These are phyloP conservation scores for Incumbomyces lentus DNA, from an alignment of 2,329 filamentous ascomycete genomes.

Conservation along the genomic window DNA sequence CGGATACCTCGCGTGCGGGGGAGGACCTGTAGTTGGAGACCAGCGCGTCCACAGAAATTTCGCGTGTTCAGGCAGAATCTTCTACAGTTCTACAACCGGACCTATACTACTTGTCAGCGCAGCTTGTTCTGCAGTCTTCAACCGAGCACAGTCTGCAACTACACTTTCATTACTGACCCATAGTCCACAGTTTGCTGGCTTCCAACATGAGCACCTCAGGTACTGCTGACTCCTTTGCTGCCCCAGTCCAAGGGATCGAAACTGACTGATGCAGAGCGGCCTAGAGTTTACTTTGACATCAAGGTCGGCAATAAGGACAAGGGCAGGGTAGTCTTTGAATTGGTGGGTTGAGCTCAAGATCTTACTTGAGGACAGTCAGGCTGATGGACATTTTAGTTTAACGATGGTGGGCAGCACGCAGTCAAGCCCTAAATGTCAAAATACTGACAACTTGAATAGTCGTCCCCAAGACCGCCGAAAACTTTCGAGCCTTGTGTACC, in stretches of 20 bases:
- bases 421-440: conserved; percentile 1
- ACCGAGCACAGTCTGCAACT: too few relatives aligned
- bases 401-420: conserved; percentile 12
- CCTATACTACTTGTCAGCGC: too few relatives aligned
- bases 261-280: conserved; percentile 41
- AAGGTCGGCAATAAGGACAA: conserved; percentile 61
- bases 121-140: too few relatives aligned
- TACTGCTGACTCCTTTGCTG: background rate
- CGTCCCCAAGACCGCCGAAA: conserved; percentile 90
- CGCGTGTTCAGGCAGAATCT: too few relatives aligned
- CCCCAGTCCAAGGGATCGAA: background rate
- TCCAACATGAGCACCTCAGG: background rate
- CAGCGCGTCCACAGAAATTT: too few relatives aligned
- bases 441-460: conserved; percentile 46
- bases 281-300: conserved; percentile 89
- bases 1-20: too few relatives aligned
- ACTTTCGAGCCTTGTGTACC: conserved; percentile 89
- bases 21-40: too few relatives aligned
- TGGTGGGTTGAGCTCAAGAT: conserved; percentile 43
- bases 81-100: too few relatives aligned
- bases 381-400: conserved; percentile 16
- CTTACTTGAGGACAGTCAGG: background rate
- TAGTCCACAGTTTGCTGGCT: background rate
- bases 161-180: too few relatives aligned
- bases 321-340: conserved; percentile 77